Base-by-base conservation (phyloP, 1,284 basidiomycete species). In the Marasmius sp. region DNA sequence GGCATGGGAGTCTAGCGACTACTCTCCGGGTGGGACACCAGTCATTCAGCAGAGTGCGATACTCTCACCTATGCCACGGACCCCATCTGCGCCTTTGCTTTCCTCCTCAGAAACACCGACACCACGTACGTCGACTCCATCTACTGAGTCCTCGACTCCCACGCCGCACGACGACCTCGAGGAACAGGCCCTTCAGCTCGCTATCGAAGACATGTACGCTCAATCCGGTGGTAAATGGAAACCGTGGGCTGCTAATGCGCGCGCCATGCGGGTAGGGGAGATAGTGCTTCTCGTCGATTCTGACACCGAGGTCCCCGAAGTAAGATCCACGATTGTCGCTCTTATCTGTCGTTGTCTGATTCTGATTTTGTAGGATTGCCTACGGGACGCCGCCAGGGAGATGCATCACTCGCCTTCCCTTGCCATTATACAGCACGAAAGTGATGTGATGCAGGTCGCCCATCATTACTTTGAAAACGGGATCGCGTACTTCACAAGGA, bases 401-500 rank as follows among this genome's bases (percentile, higher is more conserved):
- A 85, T 94, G 78, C 76, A 79, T 9, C 85, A 86, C 67, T 85
- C 80, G 64, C 89, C 88, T 12, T 87, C 89, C 49, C 84, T 94
- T 33, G 92, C 85, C 2, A 91, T 94, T 71, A 84, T 95, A 60
- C 91, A 93, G 69, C 91, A 93, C 72, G 89, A 91, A 68, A 88
- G 85, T 41, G 87, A 90, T 69, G 91, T 93, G 41, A 91, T 95
- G 89, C 87, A 92, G 72, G 89, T 94, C 62, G 88, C 85, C 1
- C 79, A 88, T 70, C 88, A 92, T 74, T 94, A 91, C 74, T 94
- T 94, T 69, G 92, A 94, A 71, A 91, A 88, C 66, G 89, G 88
- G 11, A 86, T 94, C 64, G 83, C 89, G 1, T 88, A 87, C 73
- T 94, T 94, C 76, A 92, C 91, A 6, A 81, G 84, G 51, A 77